A percentile compares a stretch with the other conserved stretches of the same genome.
phyloP scores from a whole-genome alignment of 2,329 filamentous ascomycete species.

The Xylariaceae sp. region DNA sequence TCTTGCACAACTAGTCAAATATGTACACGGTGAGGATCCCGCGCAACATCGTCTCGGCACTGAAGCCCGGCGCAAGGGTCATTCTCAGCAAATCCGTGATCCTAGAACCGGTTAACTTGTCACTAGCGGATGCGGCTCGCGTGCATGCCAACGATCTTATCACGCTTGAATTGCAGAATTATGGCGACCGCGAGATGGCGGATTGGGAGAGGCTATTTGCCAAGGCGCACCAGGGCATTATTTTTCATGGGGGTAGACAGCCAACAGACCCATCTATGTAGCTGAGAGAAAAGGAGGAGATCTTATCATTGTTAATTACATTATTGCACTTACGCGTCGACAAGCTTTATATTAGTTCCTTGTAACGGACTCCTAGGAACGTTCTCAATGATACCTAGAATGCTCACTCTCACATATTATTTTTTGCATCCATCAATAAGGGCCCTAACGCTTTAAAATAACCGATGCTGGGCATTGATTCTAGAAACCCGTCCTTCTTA shows the following conservation, averaged over 20 bases:
- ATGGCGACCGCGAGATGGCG: constrained; percentile 10
- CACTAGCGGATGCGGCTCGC: neutral
- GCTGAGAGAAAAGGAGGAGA: too few species aligned
- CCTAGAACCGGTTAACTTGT: constrained; percentile 1
- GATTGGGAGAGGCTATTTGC: constrained; percentile 14
- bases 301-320: too few species aligned
- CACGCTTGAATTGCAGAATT: constrained; percentile 10
- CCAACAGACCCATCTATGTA: too few species aligned
- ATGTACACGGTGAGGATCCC: constrained; percentile 39
- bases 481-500: too few species aligned
- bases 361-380: too few species aligned
- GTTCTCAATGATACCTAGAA: too few species aligned
- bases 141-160: constrained; percentile 3
- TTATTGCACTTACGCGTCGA: too few species aligned
- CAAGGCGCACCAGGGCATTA: constrained; percentile 3
- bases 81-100: constrained; percentile 17
- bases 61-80: constrained; percentile 43
- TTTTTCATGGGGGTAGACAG: constrained; percentile 9
- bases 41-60: constrained; percentile 40
- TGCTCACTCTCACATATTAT: too few species aligned
- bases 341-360: too few species aligned
- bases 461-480: too few species aligned
- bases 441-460: too few species aligned
- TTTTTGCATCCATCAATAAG: too few species aligned
- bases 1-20: constrained; percentile 52